Percentiles rank a stretch among this genome's conserved stretches.
These are phyloP conservation scores for Wallemia hederae DNA, from an alignment of 1,284 basidiomycete genomes.

Conservation along the genomic window DNA sequence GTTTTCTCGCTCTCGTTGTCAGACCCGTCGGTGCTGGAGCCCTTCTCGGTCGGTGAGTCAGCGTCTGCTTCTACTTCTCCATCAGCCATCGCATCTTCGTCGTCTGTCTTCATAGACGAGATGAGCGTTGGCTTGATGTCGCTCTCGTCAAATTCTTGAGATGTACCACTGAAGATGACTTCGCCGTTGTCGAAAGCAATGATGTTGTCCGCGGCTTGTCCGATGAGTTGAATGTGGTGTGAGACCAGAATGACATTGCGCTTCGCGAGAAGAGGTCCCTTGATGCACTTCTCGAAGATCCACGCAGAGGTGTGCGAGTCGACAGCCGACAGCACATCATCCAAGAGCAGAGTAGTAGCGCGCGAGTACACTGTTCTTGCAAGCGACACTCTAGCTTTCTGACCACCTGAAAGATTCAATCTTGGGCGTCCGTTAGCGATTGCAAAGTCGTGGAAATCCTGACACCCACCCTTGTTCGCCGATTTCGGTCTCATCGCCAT, in stretches of 20 bases:
- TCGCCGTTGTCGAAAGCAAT: conserved; percentile 1
- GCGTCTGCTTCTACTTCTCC: conserved; percentile 5
- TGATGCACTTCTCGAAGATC: conserved; percentile 1
- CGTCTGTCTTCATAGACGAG: neutral
- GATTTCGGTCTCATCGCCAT: conserved; percentile 1
- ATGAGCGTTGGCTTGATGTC: neutral
- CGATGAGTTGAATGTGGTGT: conserved; percentile 2
- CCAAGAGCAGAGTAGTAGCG: conserved; percentile 10
- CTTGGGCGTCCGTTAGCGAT: neutral
- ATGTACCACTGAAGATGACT: neutral
- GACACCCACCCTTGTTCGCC: conserved; percentile 1
- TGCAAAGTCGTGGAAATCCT: neutral
- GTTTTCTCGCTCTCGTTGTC: conserved; percentile 1
- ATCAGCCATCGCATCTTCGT: neutral
- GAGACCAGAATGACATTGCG: conserved; percentile 3
- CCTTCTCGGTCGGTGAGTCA: conserved; percentile 5
- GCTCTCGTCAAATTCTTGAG: neutral
- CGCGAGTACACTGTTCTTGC: conserved; percentile 12
- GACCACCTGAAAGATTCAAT: neutral
- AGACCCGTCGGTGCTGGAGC: conserved; percentile 2
- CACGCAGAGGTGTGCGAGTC: conserved; percentile 2
- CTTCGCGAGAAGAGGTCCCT: neutral
- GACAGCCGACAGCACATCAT: conserved; percentile 9
- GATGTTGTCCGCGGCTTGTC: conserved; percentile 1
- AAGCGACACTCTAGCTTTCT: conserved; percentile 7